A percentile compares a stretch with the other conserved stretches of the same genome.
These are phyloP conservation scores for Fusarium sp. DNA, from an alignment of 2,329 filamentous ascomycete genomes.

Conservation along the genomic window DNA sequence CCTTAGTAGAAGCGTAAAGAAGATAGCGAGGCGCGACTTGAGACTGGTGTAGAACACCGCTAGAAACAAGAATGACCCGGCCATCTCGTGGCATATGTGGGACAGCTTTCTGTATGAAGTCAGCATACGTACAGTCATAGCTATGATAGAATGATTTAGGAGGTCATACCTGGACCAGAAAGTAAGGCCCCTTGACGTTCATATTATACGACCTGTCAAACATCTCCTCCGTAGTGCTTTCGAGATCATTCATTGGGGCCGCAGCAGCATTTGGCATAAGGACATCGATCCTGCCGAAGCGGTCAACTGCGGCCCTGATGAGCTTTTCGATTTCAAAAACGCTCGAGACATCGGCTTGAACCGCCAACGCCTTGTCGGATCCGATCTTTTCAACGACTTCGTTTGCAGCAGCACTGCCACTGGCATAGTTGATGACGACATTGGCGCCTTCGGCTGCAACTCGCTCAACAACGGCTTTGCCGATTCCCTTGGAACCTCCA, in stretches of 20 bases:
- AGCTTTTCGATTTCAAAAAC: background rate
- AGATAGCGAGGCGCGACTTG: background rate
- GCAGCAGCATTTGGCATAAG: background rate
- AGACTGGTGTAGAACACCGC: background rate
- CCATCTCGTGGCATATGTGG: background rate
- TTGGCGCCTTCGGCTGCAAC: background rate
- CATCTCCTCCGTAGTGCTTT: background rate
- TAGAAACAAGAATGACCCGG: background rate
- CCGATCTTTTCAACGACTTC: background rate
- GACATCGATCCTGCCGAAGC: background rate
- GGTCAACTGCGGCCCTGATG: background rate
- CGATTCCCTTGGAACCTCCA: background rate
- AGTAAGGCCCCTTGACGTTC: background rate
- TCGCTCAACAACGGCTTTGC: background rate
- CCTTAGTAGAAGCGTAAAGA: background rate
- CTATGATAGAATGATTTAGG: too few relatives aligned
- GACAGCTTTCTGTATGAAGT: background rate
- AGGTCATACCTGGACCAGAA: background rate
- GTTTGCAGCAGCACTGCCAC: background rate
- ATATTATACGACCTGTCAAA: background rate
- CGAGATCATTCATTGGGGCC: background rate
- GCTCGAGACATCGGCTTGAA: background rate
- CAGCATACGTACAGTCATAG: too few relatives aligned
- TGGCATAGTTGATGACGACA: background rate
- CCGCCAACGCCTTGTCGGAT: background rate